A percentile compares a stretch with the other conserved stretches of the same genome.
These are phyloP conservation scores for Benincasa hispida DNA, from an alignment of 306 rosid genomes.

Conservation along the genomic window DNA sequence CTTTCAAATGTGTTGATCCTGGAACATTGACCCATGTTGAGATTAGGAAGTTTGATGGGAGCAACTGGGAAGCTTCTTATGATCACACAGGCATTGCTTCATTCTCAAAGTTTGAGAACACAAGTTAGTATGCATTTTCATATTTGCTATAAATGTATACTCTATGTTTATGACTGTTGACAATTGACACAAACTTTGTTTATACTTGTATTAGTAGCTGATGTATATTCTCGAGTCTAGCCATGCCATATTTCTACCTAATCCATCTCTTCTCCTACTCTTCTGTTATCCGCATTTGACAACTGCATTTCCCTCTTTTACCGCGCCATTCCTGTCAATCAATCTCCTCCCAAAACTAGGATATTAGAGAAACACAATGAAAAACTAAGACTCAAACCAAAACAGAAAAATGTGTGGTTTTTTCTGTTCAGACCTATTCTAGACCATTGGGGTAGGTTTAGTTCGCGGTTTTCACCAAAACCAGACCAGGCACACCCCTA, in stretches of 20 bases:
- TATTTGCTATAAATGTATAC: not conserved
- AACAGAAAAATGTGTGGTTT: not conserved
- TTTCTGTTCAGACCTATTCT: not conserved
- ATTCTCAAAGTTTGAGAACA: conserved; percentile 27
- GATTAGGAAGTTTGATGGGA: conserved; percentile 49
- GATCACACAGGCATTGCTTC: conserved; percentile 26
- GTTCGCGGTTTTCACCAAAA: not conserved
- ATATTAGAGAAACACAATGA: not conserved
- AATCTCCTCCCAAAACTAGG: not conserved
- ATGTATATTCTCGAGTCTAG: not conserved
- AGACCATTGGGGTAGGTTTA: no score
- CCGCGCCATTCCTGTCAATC: not conserved
- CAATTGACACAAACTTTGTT: not conserved
- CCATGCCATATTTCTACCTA: not conserved
- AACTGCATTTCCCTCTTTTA: not conserved
- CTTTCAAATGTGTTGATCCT: conserved; percentile 67
- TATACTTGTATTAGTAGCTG: not conserved
- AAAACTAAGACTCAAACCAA: not conserved
- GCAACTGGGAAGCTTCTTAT: conserved; percentile 46
- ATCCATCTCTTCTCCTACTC: not conserved
- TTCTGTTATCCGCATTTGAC: not conserved
- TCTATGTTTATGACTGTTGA: not conserved
- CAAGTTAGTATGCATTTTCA: not conserved
- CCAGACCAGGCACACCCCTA: not conserved
- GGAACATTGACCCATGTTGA: conserved; percentile 54